A percentile compares a stretch with the other conserved stretches of the same genome.
These are phyloP conservation scores for Pyrenula aspistea DNA, from an alignment of 495 filamentous ascomycete species.

Conservation along the genomic window DNA sequence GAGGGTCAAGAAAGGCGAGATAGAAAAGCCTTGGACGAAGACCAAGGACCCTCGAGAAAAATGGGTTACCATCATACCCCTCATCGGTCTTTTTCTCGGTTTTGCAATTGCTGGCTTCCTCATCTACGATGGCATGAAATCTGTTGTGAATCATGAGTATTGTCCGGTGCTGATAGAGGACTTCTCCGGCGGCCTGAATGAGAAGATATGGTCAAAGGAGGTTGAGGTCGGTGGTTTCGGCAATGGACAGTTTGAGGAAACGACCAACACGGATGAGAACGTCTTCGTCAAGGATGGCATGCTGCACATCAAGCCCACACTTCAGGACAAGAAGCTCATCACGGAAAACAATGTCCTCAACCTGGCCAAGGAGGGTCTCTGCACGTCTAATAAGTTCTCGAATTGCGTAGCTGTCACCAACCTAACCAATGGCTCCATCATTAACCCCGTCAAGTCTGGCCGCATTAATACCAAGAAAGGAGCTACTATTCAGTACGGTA, in stretches of 20 bases:
- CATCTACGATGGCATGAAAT: slow-evolving; percentile 56
- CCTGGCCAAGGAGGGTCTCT: slow-evolving; percentile 49
- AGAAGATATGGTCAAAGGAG: slow-evolving; percentile 41
- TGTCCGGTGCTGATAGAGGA: slow-evolving; percentile 60
- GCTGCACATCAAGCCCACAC: slow-evolving; percentile 65
- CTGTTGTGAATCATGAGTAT: slow-evolving; percentile 60
- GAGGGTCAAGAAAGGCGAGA: slow-evolving; percentile 54
- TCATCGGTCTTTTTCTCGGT: slow-evolving; percentile 55
- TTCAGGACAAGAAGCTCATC: slow-evolving; percentile 54
- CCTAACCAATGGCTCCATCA: slow-evolving; percentile 55
- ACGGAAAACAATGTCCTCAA: slow-evolving; percentile 56
- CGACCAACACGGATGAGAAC: slow-evolving; percentile 58
- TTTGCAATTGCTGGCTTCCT: slow-evolving; percentile 53
- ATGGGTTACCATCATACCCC: slow-evolving; percentile 70
- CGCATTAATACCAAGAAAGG: slow-evolving; percentile 62
- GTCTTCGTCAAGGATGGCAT: slow-evolving; percentile 55
- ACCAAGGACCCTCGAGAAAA: slow-evolving; percentile 66
- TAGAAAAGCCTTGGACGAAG: slow-evolving; percentile 54
- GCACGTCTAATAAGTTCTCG: slow-evolving; percentile 40
- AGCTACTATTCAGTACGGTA: slow-evolving; percentile 65
- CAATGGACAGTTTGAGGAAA: slow-evolving; percentile 72
- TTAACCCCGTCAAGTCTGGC: slow-evolving; percentile 69
- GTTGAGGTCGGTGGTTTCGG: slow-evolving; percentile 68
- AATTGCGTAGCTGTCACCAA: slow-evolving; percentile 58
- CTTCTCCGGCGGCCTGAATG: slow-evolving; percentile 49